Evolutionary conservation across 352 stramenopile genomes (phyloP).

Genomic region (Lagenidium giganteum): DNA sequence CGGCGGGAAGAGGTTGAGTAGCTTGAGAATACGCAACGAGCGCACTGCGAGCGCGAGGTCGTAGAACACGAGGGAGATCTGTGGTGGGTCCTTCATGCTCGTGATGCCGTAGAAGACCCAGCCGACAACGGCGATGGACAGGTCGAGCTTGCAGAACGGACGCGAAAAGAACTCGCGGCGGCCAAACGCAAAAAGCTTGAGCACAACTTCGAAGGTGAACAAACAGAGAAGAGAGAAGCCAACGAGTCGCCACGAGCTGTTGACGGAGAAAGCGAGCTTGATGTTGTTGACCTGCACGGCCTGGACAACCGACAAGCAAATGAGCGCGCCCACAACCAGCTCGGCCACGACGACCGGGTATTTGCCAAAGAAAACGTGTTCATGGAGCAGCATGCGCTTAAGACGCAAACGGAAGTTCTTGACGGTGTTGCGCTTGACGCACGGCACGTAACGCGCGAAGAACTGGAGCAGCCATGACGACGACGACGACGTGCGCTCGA

Average conservation of each 20-base stretch:
- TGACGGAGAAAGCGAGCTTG: constrained; percentile 62
- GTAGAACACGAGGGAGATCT: constrained; percentile 75
- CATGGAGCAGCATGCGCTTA: constrained; percentile 50
- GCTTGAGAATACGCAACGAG: constrained; percentile 73
- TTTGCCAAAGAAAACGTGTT: constrained; percentile 51
- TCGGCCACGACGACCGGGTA: constrained; percentile 73
- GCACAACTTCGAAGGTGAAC: constrained; percentile 66
- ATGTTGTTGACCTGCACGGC: constrained; percentile 85
- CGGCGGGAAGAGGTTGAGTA: constrained; percentile 78
- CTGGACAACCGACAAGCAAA: constrained; percentile 74
- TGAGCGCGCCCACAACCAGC: constrained; percentile 65
- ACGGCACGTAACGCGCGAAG: constrained; percentile 12
- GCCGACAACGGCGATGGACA: constrained; percentile 61
- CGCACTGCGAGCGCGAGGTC: constrained; percentile 68
- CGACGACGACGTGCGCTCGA: constrained; percentile 44
- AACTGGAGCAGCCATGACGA: constrained; percentile 39
- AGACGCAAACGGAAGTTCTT: constrained; percentile 41
- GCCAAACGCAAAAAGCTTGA: constrained; percentile 84
- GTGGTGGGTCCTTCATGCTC: constrained; percentile 41
- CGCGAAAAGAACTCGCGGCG: constrained; percentile 66
- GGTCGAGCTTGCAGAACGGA: constrained; percentile 75
- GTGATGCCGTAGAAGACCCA: constrained; percentile 82
- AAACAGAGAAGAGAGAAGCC: constrained; percentile 62
- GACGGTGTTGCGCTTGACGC: constrained; percentile 38
- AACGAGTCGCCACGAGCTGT: constrained; percentile 67